A percentile compares a stretch with the other conserved stretches of the same genome.
Conservation (phyloP, 495 filamentous ascomycete species). For the Penicillium steckii region DNA sequence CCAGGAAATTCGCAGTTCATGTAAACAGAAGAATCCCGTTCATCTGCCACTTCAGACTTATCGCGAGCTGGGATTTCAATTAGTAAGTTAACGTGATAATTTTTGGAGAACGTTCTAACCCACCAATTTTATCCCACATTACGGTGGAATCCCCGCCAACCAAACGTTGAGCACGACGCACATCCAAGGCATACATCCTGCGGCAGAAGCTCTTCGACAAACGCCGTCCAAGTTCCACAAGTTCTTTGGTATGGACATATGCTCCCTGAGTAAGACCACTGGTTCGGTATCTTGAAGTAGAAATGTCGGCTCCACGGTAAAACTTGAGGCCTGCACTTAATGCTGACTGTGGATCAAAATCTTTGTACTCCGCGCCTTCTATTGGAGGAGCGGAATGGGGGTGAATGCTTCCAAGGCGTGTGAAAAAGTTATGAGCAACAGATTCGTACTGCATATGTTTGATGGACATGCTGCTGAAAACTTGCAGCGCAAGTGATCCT, state of each 20-base stretch:
- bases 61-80: conserved; percentile 28
- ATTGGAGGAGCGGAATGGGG: conserved; percentile 44
- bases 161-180: conserved; percentile 40
- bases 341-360: conserved; percentile 43
- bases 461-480: conserved; percentile 55
- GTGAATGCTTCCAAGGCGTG: conserved; percentile 57
- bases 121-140: conserved; percentile 40
- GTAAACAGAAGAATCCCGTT: conserved; percentile 39
- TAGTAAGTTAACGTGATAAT: conserved; percentile 2
- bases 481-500: conserved; percentile 50
- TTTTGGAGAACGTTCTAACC: conserved; percentile 2
- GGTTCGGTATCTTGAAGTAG: conserved; percentile 30
- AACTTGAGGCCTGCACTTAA: conserved; percentile 43
- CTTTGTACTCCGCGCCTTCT: conserved; percentile 41
- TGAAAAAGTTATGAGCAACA: conserved; percentile 56
- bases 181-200: conserved; percentile 42
- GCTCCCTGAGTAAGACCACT: conserved; percentile 38
- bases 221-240: conserved; percentile 37
- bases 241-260: conserved; percentile 40
- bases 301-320: conserved; percentile 36
- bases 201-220: conserved; percentile 41
- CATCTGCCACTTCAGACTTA: conserved; percentile 26
- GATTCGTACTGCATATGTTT: conserved; percentile 63
- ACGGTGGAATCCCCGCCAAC: conserved; percentile 35
- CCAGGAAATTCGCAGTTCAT: conserved; percentile 44